Conservation (phyloP, 805 yeast species). For the Saccharomycopsis olivae region DNA sequence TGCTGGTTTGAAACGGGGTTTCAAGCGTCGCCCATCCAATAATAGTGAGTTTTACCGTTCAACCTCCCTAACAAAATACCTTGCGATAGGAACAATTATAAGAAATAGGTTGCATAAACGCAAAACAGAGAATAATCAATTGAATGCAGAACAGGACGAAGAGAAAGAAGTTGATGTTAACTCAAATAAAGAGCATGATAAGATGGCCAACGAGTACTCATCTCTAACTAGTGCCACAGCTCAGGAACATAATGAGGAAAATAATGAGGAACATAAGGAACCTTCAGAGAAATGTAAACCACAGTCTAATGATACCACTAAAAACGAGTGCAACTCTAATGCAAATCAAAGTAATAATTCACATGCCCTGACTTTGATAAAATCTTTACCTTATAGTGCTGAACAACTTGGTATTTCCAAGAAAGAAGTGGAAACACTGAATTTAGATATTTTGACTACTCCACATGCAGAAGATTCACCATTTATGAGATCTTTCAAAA, state of each 20-base stretch:
- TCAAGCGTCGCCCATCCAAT: background rate
- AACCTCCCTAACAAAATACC: slow-evolving; percentile 3
- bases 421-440: background rate
- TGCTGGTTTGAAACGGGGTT: background rate
- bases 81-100: slow-evolving; percentile 2
- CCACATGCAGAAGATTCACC: background rate
- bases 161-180: no score
- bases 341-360: background rate
- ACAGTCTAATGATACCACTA: background rate
- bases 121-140: background rate
- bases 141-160: background rate
- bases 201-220: no score
- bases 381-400: slow-evolving; percentile 12
- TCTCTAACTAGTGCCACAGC: no score
- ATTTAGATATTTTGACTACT: background rate
- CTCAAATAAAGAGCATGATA: background rate
- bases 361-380: background rate
- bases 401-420: slow-evolving; percentile 10
- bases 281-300: no score
- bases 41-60: slow-evolving; percentile 4
- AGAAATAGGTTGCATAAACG: slow-evolving; percentile 1
- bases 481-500: background rate
- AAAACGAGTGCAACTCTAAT: background rate
- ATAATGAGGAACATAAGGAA: no score
- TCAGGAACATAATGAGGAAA: no score